phyloP scores from a whole-genome alignment of 371 early-diverging fungal species.

The Mucor irregularis region DNA sequence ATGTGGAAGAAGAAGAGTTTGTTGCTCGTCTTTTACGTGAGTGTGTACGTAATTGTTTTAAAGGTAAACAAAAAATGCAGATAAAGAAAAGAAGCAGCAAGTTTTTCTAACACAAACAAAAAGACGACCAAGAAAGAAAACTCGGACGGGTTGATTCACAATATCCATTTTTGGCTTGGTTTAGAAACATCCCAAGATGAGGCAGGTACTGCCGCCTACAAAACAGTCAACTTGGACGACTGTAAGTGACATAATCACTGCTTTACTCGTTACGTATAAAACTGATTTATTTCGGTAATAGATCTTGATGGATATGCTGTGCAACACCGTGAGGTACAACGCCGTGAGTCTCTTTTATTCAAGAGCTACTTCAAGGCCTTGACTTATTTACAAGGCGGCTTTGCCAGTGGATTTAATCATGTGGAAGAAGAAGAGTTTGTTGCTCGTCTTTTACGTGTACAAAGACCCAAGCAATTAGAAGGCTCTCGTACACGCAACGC shows the following conservation, averaged over 20 bases:
- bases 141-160: conserved; percentile 63
- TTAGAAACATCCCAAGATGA: conserved; percentile 74
- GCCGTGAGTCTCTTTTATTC: conserved; percentile 66
- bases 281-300: no score
- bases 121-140: conserved; percentile 69
- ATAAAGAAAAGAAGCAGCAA: no score
- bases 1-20: conserved; percentile 61
- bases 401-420: conserved; percentile 78
- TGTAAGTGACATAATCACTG: no score
- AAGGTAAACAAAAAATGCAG: no score
- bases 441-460: conserved; percentile 73
- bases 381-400: conserved; percentile 70
- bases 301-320: conserved; percentile 68
- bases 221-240: conserved; percentile 87
- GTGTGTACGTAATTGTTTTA: no score
- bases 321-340: conserved; percentile 82
- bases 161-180: conserved; percentile 89
- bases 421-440: conserved; percentile 57
- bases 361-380: conserved; percentile 66
- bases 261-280: no score
- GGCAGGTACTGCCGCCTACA: conserved; percentile 90
- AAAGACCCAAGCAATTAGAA: conserved; percentile 44
- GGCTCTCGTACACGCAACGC: conserved; percentile 44
- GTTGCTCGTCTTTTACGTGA: conserved; percentile 68
- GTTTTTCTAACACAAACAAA: neutral